Percentiles rank a stretch among this genome's conserved stretches.
phyloP scores from a whole-genome alignment of 139 green algal genomes.

The Coelastrella sp. region DNA sequence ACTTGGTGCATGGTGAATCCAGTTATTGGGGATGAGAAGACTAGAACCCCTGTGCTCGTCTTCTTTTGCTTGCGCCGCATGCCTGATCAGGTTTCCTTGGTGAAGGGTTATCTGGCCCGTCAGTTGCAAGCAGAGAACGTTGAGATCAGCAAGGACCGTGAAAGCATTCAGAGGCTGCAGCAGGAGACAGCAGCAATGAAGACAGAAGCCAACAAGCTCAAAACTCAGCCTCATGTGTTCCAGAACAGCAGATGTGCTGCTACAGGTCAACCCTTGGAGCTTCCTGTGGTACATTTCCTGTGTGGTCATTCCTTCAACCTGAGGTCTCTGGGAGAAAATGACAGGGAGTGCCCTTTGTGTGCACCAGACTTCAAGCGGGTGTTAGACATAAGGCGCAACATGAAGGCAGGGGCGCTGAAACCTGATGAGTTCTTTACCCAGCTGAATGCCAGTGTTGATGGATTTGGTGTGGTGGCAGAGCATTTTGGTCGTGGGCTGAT shows the following conservation, averaged over 20 bases:
- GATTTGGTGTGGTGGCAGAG: conserved; percentile 91
- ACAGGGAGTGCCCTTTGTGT: conserved; percentile 91
- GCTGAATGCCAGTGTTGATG: conserved; percentile 82
- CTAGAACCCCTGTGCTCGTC: too few relatives aligned
- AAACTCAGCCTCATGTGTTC: conserved; percentile 87
- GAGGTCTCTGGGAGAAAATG: conserved; percentile 85
- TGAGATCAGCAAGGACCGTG: conserved; percentile 48
- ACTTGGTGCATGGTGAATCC: too few relatives aligned
- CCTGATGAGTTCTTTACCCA: conserved; percentile 96
- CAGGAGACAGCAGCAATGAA: conserved; percentile 76
- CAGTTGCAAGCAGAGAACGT: conserved; percentile 68
- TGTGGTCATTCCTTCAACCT: conserved; percentile 96
- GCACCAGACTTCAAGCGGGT: conserved; percentile 81
- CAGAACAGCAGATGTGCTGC: conserved; percentile 82
- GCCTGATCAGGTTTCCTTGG: conserved; percentile 55
- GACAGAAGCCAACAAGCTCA: conserved; percentile 75
- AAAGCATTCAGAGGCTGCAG: conserved; percentile 66
- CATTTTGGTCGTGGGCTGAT: conserved; percentile 90
- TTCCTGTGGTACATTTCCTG: conserved; percentile 96
- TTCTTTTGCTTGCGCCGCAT: too few relatives aligned
- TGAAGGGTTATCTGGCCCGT: conserved; percentile 79
- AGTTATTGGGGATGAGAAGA: too few relatives aligned
- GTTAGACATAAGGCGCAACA: conserved; percentile 72
- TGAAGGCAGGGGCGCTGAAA: conserved; percentile 59
- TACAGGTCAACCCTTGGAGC: conserved; percentile 84